These are phyloP conservation scores for Kondoa malvinella DNA, from an alignment of 768 basidiomycete genomes.

Conservation along the genomic window DNA sequence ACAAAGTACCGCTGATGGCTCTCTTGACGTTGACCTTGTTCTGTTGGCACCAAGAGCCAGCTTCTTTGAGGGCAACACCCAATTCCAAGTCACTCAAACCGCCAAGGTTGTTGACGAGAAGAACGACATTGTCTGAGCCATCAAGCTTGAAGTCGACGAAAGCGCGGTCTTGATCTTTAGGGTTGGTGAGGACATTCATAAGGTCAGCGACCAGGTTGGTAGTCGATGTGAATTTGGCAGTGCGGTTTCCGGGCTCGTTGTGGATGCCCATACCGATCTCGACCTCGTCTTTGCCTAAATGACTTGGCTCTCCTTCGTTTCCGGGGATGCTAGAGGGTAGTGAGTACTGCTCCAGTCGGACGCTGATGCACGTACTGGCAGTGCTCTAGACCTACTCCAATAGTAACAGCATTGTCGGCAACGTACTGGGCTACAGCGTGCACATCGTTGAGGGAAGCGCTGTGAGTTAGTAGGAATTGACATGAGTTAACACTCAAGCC, in stretches of 20 bases:
- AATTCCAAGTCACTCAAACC: conserved; percentile 28
- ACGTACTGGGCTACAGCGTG: conserved; percentile 30
- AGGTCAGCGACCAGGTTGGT: conserved; percentile 32
- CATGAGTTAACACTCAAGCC: neutral
- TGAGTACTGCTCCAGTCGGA: neutral
- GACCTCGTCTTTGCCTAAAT: conserved; percentile 31
- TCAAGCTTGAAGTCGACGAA: conserved; percentile 33
- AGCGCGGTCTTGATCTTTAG: conserved; percentile 31
- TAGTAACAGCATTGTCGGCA: conserved; percentile 29
- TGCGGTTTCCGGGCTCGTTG: conserved; percentile 35
- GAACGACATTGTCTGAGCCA: conserved; percentile 30
- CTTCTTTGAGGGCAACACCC: conserved; percentile 23
- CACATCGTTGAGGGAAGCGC: conserved; percentile 31
- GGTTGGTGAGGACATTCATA: conserved; percentile 31
- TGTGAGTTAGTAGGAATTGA: conserved; percentile 27
- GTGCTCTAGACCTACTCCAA: conserved; percentile 35
- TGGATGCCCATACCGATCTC: conserved; percentile 36
- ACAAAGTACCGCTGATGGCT: conserved; percentile 21
- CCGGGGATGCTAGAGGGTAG: conserved; percentile 31
- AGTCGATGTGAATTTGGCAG: conserved; percentile 18
- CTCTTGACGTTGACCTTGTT: conserved; percentile 25
- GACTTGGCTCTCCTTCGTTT: conserved; percentile 29
- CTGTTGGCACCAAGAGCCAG: conserved; percentile 20
- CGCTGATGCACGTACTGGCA: conserved; percentile 29
- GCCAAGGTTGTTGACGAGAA: conserved; percentile 35